Base-by-base conservation (phyloP, 495 filamentous ascomycete species). In the Peziza echinospora region DNA sequence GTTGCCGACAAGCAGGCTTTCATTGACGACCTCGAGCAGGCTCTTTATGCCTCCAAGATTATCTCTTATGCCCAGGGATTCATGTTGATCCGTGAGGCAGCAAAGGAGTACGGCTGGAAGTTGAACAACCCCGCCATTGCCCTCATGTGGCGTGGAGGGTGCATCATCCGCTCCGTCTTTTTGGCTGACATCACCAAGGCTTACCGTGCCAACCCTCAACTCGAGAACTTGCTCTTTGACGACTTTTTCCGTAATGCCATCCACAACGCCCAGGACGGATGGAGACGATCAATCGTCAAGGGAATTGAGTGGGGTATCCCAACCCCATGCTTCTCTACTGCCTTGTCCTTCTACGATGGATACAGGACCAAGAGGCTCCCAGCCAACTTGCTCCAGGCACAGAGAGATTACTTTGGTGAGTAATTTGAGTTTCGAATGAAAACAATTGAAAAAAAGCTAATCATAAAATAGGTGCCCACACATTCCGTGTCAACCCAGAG, bases 111-210 rank as follows among this genome's bases (percentile, higher is more conserved):
- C 71, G 57, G 62, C 48, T 97, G 89, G 89, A 94, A 96, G 76
- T 77, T 97, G 47, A 94, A 97, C 77, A 97, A 94, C 77, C 89
- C 89, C 48, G 93, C 92, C 51, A 97, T 97, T 61, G 89, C 89
- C 51, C 77, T 97, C 62, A 97, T 97, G 89, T 97, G 89, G 89
- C 84, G 89, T 64, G 89, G 89, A 67, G 89, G 89, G 49, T 97
- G 89, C 77, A 97, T 97, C 63, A 97, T 97, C 68, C 89, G 89
- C 66, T 96, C 91, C 52, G 89, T 97, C 62, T 97, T 97, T 84
- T 70, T 97, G 50, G 94, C 94, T 73, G 86, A 97, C 63, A 97
- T 97, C 69, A 97, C 91, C 52, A 77, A 77, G 47, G 89, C 89
- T 41, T 97, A 94, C 75, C 85, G 89, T 66, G 76, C 73, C 43